Conservation (phyloP, 148 eudicot species). For the Gaultheria prostrata region DNA sequence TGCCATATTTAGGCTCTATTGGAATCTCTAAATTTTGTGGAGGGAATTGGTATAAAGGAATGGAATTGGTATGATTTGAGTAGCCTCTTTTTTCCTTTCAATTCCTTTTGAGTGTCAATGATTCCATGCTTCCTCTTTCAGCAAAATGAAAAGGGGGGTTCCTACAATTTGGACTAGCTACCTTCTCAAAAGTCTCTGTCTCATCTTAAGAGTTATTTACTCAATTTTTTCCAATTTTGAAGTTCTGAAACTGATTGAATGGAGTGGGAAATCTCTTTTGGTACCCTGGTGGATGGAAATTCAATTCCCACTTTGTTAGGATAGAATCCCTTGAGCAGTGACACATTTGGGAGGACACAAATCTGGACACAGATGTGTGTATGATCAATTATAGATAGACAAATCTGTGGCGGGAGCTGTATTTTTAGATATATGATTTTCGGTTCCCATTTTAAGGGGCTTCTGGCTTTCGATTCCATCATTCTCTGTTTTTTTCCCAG, state of each 20-base stretch:
- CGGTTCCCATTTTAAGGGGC: neutral
- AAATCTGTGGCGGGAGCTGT: neutral
- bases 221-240: neutral
- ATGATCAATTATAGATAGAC: too few relatives aligned
- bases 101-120: neutral
- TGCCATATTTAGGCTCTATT: neutral
- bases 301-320: neutral
- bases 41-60: neutral
- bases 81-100: neutral
- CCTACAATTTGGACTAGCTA: neutral
- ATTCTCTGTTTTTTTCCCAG: neutral
- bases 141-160: neutral
- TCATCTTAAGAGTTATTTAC: neutral
- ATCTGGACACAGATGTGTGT: neutral
- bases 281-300: neutral
- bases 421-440: neutral
- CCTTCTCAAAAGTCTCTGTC: neutral
- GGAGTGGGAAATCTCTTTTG: neutral
- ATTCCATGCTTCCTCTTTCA: slow-evolving; percentile 5
- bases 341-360: neutral
- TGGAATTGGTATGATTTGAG: neutral
- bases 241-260: neutral
- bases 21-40: neutral
- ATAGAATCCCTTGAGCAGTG: neutral
- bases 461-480: neutral